These are phyloP conservation scores for Acrocalymma vagum DNA, from an alignment of 2,329 filamentous ascomycete species.

Conservation along the genomic window DNA sequence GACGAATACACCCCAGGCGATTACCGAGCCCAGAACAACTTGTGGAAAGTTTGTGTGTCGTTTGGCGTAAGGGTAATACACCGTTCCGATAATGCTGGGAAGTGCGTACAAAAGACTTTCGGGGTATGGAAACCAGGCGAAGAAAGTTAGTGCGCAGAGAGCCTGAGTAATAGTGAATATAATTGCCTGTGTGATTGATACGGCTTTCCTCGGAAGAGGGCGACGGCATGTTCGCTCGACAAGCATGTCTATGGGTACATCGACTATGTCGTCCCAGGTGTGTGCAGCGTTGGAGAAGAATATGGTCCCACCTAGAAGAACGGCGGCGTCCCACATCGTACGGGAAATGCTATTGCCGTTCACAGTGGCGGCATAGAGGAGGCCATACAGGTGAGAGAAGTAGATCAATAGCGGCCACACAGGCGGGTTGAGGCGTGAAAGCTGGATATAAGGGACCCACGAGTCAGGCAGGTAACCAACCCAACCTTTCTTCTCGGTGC, in stretches of 20 bases:
- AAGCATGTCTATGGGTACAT: constrained; percentile 62
- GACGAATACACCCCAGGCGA: constrained; percentile 9
- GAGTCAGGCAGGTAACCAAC: constrained; percentile 3
- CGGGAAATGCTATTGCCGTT: constrained; percentile 7
- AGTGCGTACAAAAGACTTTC: too few species aligned
- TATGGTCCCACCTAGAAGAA: constrained; percentile 60
- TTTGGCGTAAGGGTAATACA: constrained; percentile 61
- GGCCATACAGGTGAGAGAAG: constrained; percentile 49
- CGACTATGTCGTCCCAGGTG: constrained; percentile 65
- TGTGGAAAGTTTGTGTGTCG: constrained; percentile 63
- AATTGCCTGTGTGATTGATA: constrained; percentile 47
- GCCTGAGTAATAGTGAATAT: constrained; percentile 51
- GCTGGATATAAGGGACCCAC: constrained; percentile 15
- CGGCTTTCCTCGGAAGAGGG: constrained; percentile 55
- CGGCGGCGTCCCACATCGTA: constrained; percentile 2
- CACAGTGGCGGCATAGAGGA: constrained; percentile 45
- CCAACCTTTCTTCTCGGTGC: constrained; percentile 2
- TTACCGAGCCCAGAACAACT: constrained; percentile 55
- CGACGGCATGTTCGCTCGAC: constrained; percentile 24
- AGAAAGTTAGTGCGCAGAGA: constrained; percentile 54
- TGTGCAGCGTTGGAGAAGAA: constrained; percentile 39
- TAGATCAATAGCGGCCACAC: constrained; percentile 60
- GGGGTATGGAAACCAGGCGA: too few species aligned
- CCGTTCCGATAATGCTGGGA: constrained; percentile 53
- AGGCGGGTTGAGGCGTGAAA: constrained; percentile 15